Evolutionary conservation across 257 asterid species (phyloP).

Genomic region (Lithospermum erythrorhizon): DNA sequence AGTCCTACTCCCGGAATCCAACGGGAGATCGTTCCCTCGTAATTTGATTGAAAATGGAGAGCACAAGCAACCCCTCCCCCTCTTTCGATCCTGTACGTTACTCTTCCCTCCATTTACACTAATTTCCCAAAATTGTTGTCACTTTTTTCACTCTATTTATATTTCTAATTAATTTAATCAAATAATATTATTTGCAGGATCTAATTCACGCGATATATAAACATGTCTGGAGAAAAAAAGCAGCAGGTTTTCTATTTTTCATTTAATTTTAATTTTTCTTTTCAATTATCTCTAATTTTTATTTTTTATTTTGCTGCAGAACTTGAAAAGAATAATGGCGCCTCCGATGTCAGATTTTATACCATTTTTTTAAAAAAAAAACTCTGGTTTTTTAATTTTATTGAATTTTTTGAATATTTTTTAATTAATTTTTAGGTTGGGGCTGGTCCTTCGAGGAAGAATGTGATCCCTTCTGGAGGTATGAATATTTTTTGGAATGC

Average conservation of each 20-base stretch:
- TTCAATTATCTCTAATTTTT: not conserved
- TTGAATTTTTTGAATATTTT: not conserved
- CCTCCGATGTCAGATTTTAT: constrained; percentile 1
- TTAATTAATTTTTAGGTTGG: constrained; percentile 30
- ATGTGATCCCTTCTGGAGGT: constrained; percentile 55
- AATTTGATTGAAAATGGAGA: not conserved
- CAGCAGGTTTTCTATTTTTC: constrained; percentile 40
- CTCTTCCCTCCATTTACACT: no score
- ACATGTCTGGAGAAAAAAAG: constrained; percentile 68
- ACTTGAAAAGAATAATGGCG: constrained; percentile 53
- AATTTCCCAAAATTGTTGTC: no score
- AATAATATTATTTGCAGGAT: constrained; percentile 37
- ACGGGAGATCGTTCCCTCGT: not conserved
- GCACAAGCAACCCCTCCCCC: not conserved
- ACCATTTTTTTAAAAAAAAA: not conserved
- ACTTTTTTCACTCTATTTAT: not conserved
- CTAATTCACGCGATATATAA: constrained; percentile 68
- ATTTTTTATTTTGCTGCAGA: constrained; percentile 19
- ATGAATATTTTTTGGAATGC: not conserved
- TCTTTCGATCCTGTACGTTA: not conserved
- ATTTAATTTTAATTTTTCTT: not conserved
- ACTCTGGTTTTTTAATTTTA: not conserved
- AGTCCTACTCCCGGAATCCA: no score
- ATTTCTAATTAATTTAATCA: no score
- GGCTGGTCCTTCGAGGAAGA: constrained; percentile 53